Percentiles rank a stretch among this genome's conserved stretches.
phyloP scores from a whole-genome alignment of 2,329 filamentous ascomycete genomes.

The Pseudodiploospora longispora region DNA sequence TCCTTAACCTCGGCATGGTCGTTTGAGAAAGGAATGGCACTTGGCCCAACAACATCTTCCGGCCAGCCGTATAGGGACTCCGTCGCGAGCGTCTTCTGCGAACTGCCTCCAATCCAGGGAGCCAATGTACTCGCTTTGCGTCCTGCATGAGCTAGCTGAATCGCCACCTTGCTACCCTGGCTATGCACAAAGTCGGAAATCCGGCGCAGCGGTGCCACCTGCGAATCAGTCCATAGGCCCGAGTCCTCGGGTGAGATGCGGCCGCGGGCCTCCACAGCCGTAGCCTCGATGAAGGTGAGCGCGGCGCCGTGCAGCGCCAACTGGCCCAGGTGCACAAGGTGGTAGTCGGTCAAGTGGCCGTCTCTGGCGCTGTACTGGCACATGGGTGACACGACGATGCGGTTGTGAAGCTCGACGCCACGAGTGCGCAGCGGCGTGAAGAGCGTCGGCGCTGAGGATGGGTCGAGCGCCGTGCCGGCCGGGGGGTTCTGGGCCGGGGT shows the following conservation, averaged over 20 bases:
- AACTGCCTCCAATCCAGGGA: slow-evolving; percentile 51
- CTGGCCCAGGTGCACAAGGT: slow-evolving; percentile 73
- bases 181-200: slow-evolving; percentile 73
- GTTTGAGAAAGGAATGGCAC: slow-evolving; percentile 50
- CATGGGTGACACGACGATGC: slow-evolving; percentile 53
- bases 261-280: slow-evolving; percentile 64
- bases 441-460: slow-evolving; percentile 39
- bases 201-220: slow-evolving; percentile 62
- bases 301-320: slow-evolving; percentile 69
- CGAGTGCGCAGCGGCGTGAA: slow-evolving; percentile 50
- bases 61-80: slow-evolving; percentile 49
- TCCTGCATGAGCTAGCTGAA: slow-evolving; percentile 78
- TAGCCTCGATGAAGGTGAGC: slow-evolving; percentile 70
- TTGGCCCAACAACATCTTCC: slow-evolving; percentile 44
- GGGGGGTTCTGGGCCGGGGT: slow-evolving; percentile 46
- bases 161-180: slow-evolving; percentile 66
- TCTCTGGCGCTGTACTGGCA: slow-evolving; percentile 50
- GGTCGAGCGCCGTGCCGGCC: slow-evolving; percentile 37
- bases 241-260: slow-evolving; percentile 74
- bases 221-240: slow-evolving; percentile 78
- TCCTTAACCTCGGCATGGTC: slow-evolving; percentile 55
- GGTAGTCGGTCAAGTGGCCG: slow-evolving; percentile 71
- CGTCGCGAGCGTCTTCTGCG: slow-evolving; percentile 44
- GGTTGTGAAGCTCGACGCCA: slow-evolving; percentile 45
- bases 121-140: slow-evolving; percentile 55